Evolutionary conservation across 1,284 basidiomycete species (phyloP).

Genomic region (Anthracocystis walkeri): DNA sequence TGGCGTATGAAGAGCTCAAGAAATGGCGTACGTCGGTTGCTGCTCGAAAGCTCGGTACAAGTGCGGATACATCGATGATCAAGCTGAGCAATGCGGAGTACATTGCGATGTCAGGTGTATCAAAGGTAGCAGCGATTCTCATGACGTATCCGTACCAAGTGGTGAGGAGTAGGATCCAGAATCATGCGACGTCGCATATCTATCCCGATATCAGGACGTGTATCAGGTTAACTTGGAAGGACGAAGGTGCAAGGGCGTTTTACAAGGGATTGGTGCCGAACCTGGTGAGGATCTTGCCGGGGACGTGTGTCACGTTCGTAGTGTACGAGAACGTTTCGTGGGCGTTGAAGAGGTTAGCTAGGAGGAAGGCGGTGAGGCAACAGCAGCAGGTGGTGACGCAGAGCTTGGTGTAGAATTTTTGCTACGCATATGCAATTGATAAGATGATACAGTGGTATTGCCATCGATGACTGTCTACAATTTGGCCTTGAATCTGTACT

Average conservation of each 20-base stretch:
- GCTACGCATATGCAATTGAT: not conserved
- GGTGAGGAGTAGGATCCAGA: constrained; percentile 90
- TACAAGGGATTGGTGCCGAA: constrained; percentile 97
- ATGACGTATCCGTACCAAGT: constrained; percentile 98
- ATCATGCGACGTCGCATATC: constrained; percentile 69
- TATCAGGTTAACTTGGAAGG: constrained; percentile 81
- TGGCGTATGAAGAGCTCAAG: constrained; percentile 96
- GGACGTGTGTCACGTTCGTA: constrained; percentile 97
- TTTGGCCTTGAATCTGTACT: constrained; percentile 17
- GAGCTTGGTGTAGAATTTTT: constrained; percentile 7
- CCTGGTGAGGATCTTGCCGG: constrained; percentile 92
- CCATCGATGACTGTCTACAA: constrained; percentile 9
- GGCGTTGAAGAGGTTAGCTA: constrained; percentile 50
- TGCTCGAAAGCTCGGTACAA: constrained; percentile 16
- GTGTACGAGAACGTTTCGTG: constrained; percentile 85
- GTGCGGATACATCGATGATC: constrained; percentile 34
- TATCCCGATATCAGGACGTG: constrained; percentile 86
- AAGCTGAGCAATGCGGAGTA: constrained; percentile 81
- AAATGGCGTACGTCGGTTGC: constrained; percentile 75
- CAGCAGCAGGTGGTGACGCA: constrained; percentile 10
- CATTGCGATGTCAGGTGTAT: constrained; percentile 88
- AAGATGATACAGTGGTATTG: not conserved
- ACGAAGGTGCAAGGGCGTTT: constrained; percentile 86
- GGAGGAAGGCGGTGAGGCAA: constrained; percentile 23
- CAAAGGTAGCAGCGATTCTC: constrained; percentile 86